These are phyloP conservation scores for Saprolegnia parasitica DNA, from an alignment of 352 stramenopile genomes.

Conservation along the genomic window DNA sequence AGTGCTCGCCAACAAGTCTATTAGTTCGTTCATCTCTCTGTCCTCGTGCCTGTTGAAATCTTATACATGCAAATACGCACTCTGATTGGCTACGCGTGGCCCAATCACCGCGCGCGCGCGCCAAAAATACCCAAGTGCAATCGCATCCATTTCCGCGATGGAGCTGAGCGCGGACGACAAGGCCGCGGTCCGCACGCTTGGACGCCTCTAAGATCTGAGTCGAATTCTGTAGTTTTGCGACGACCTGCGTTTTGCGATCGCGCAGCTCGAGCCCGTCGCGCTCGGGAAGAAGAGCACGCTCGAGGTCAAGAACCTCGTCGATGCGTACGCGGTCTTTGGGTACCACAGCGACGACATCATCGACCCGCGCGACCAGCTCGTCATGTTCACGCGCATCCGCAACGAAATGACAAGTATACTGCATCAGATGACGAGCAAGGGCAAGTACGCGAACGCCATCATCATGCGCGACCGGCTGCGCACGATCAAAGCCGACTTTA, in stretches of 20 bases:
- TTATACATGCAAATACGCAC: no score
- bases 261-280: slow-evolving; percentile 45
- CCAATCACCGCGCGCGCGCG: neutral
- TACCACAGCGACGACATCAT: slow-evolving; percentile 58
- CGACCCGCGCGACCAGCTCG: slow-evolving; percentile 65
- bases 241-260: slow-evolving; percentile 69
- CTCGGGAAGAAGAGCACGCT: slow-evolving; percentile 46
- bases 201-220: neutral
- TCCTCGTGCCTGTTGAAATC: no score
- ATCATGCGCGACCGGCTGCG: slow-evolving; percentile 56
- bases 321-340: slow-evolving; percentile 68
- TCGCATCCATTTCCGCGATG: neutral
- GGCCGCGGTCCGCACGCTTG: neutral
- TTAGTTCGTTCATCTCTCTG: no score
- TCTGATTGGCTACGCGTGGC: neutral
- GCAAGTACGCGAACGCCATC: slow-evolving; percentile 66
- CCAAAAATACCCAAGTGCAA: neutral
- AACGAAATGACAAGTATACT: slow-evolving; percentile 55
- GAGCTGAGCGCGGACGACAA: slow-evolving; percentile 15
- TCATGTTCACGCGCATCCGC: slow-evolving; percentile 60
- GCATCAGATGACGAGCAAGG: slow-evolving; percentile 44
- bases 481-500: slow-evolving; percentile 61
- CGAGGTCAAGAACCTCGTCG: slow-evolving; percentile 58
- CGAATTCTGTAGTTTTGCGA: slow-evolving; percentile 47
- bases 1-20: no score